Percentiles rank a stretch among this genome's conserved stretches.
phyloP scores from a whole-genome alignment of 2,329 filamentous ascomycete genomes.

The Pseudocercospora macadamiae region DNA sequence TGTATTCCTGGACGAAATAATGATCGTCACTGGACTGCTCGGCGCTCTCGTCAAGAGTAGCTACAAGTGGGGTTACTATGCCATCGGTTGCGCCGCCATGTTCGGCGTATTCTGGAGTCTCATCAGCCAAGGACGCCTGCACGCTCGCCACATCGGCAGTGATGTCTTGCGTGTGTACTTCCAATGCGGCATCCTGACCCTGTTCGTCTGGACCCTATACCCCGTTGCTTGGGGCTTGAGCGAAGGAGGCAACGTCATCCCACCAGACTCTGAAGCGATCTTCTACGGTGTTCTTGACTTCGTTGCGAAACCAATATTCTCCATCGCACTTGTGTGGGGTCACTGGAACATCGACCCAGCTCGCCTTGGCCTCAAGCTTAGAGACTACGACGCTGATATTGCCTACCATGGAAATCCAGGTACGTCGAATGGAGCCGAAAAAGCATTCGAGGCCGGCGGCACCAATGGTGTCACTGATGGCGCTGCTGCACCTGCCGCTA shows the following conservation, averaged over 20 bases:
- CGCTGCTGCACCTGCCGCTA: not conserved
- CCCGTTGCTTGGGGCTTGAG: constrained; percentile 63
- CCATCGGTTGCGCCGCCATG: constrained; percentile 47
- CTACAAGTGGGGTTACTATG: constrained; percentile 61
- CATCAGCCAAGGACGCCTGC: constrained; percentile 53
- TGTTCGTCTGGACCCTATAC: constrained; percentile 63
- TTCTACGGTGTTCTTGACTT: constrained; percentile 69
- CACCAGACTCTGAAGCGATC: constrained; percentile 65
- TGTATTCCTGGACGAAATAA: constrained; percentile 62
- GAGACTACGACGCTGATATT: constrained; percentile 33
- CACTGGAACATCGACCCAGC: constrained; percentile 62
- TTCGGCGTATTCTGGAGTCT: constrained; percentile 54
- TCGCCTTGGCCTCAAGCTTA: constrained; percentile 54
- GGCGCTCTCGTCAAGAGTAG: constrained; percentile 61
- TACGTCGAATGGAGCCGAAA: constrained; percentile 3
- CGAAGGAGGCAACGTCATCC: constrained; percentile 65
- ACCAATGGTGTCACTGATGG: constrained; percentile 12
- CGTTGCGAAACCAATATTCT: constrained; percentile 63
- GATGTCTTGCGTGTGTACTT: constrained; percentile 55
- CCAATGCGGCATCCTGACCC: constrained; percentile 56
- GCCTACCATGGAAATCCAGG: constrained; percentile 1
- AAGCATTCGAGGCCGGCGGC: constrained; percentile 8
- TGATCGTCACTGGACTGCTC: constrained; percentile 65
- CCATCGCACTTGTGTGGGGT: constrained; percentile 58
- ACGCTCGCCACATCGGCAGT: constrained; percentile 56